A percentile compares a stretch with the other conserved stretches of the same genome.
Conservation (phyloP, 768 basidiomycete genomes). For the Kwoniella dendrophila region DNA sequence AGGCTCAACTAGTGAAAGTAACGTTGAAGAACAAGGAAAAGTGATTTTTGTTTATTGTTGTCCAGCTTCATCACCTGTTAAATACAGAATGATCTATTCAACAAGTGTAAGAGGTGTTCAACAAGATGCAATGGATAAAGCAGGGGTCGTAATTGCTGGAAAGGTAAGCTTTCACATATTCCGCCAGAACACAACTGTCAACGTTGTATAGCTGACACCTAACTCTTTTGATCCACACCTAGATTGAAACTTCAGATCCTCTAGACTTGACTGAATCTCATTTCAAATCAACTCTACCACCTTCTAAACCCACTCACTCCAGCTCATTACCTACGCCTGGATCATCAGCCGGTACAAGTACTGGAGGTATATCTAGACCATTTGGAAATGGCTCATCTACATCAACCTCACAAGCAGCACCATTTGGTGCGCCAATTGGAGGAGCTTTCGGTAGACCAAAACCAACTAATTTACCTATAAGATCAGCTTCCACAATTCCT, state of each 20-base stretch:
- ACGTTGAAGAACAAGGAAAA: constrained; percentile 29
- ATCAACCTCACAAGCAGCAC: background rate
- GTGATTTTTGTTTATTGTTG: constrained; percentile 88
- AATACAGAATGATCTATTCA: constrained; percentile 86
- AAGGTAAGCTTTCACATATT: constrained; percentile 51
- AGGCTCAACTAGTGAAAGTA: constrained; percentile 8
- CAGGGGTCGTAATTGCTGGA: constrained; percentile 60
- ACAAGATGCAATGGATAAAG: constrained; percentile 61
- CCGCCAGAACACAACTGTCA: background rate
- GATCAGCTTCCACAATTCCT: constrained; percentile 37
- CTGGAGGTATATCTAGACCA: constrained; percentile 13
- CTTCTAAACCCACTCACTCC: constrained; percentile 39
- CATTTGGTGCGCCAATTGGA: constrained; percentile 16
- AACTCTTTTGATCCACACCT: constrained; percentile 28
- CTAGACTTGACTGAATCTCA: constrained; percentile 68
- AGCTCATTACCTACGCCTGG: constrained; percentile 38
- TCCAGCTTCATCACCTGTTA: constrained; percentile 76
- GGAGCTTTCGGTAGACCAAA: constrained; percentile 42
- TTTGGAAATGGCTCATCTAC: constrained; percentile 17
- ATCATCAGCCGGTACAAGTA: constrained; percentile 10
- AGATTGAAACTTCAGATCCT: constrained; percentile 84
- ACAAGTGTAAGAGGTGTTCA: constrained; percentile 67
- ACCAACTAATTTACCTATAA: constrained; percentile 22
- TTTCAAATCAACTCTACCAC: constrained; percentile 64
- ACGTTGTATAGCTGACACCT: background rate